Evolutionary conservation across 2,329 filamentous ascomycete species (phyloP).

Genomic region (Pyricularia sp.): DNA sequence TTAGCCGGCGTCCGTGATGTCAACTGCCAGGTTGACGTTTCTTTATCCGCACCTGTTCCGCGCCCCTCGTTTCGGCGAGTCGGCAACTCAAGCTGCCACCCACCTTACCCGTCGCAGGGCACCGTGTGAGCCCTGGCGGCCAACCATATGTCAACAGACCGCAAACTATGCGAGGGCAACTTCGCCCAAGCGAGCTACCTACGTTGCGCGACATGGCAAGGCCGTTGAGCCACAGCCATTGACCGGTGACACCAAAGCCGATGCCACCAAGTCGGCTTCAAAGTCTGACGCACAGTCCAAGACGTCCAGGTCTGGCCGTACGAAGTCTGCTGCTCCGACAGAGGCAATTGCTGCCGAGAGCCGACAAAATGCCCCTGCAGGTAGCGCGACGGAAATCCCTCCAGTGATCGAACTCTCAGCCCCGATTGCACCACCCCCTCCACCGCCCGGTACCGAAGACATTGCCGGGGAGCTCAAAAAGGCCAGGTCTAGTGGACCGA

Average conservation of each 20-base stretch:
- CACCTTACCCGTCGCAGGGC: slow-evolving; percentile 20
- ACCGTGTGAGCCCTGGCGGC: slow-evolving; percentile 26
- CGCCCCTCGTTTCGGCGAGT: slow-evolving; percentile 33
- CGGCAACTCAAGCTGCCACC: slow-evolving; percentile 14
- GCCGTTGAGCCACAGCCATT: slow-evolving; percentile 43
- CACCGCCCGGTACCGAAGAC: slow-evolving; percentile 5
- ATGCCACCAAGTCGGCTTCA: background rate
- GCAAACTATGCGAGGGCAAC: slow-evolving; percentile 28
- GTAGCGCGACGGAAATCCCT: background rate
- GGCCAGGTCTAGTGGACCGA: slow-evolving; percentile 31
- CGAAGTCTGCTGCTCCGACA: background rate
- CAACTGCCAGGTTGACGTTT: slow-evolving; percentile 53
- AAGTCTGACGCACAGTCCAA: background rate
- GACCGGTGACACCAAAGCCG: background rate
- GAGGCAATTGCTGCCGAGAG: background rate
- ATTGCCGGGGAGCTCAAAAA: slow-evolving; percentile 19
- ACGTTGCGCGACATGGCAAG: slow-evolving; percentile 49
- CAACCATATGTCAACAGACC: slow-evolving; percentile 17
- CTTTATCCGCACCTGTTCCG: slow-evolving; percentile 61
- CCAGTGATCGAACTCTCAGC: slow-evolving; percentile 13
- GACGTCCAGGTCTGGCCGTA: background rate
- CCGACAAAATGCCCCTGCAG: background rate
- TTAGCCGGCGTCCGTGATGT: slow-evolving; percentile 33
- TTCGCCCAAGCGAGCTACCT: slow-evolving; percentile 28
- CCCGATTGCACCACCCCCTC: slow-evolving; percentile 6